Conservation (phyloP, 2,329 filamentous ascomycete genomes). For the Gnomoniopsis sp. region DNA sequence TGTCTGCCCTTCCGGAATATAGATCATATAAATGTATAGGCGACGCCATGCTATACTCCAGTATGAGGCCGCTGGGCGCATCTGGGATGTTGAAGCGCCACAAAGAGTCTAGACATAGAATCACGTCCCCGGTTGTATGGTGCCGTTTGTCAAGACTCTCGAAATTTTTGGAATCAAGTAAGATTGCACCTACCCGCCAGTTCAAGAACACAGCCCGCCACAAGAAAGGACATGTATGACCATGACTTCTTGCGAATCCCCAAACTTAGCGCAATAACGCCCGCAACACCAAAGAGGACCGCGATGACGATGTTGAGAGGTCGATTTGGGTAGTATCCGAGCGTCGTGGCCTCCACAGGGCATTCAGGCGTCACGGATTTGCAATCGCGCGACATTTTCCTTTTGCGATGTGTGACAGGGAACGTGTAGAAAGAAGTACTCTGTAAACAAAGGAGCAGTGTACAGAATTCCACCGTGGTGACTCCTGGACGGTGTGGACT, state of each 20-base stretch:
- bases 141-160: too few species aligned
- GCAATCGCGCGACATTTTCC: slow-evolving; percentile 29
- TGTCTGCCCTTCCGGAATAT: too few species aligned
- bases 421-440: background rate
- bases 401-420: too few species aligned
- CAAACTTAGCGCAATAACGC: slow-evolving; percentile 37
- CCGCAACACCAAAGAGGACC: slow-evolving; percentile 43
- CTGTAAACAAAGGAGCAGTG: too few species aligned
- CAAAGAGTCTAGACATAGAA: too few species aligned
- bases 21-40: too few species aligned
- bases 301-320: slow-evolving; percentile 54
- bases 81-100: too few species aligned
- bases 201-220: slow-evolving; percentile 49
- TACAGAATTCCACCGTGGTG: too few species aligned
- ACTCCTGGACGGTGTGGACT: too few species aligned
- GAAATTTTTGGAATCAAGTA: background rate
- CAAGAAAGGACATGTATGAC: slow-evolving; percentile 49
- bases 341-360: slow-evolving; percentile 49
- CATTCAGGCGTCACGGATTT: slow-evolving; percentile 39
- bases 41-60: too few species aligned
- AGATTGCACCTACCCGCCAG: slow-evolving; percentile 39
- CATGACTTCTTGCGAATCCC: slow-evolving; percentile 52
- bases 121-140: too few species aligned
- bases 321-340: slow-evolving; percentile 56
- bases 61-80: too few species aligned